Evolutionary conservation across 768 basidiomycete species (phyloP).

Genomic region (Russula abietina): DNA sequence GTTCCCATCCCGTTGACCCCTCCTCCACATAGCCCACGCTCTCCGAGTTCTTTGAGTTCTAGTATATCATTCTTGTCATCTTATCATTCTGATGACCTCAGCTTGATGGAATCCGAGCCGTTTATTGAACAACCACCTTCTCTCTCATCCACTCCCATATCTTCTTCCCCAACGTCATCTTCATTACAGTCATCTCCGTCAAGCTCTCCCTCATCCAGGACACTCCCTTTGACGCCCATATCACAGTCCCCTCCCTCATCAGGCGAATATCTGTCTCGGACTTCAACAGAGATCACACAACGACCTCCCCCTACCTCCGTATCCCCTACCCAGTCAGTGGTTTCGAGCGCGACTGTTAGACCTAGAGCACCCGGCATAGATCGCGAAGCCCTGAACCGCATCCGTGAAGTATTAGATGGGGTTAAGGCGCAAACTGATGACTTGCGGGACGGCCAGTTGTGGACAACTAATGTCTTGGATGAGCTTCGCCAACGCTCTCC

Average conservation of each 20-base stretch:
- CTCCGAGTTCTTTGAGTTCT: constrained; percentile 36
- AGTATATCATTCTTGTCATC: constrained; percentile 45
- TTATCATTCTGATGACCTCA: constrained; percentile 70
- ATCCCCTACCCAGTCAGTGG: constrained; percentile 33
- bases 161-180: constrained; percentile 36
- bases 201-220: constrained; percentile 12
- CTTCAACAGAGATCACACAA: constrained; percentile 27
- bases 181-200: constrained; percentile 33
- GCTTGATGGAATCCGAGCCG: constrained; percentile 38
- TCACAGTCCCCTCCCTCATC: constrained; percentile 24
- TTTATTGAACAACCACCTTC: constrained; percentile 23
- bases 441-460: constrained; percentile 56
- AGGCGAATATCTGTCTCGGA: constrained; percentile 36
- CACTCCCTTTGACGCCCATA: constrained; percentile 15
- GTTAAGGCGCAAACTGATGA: constrained; percentile 55
- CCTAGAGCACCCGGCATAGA: constrained; percentile 31
- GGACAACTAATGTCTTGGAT: constrained; percentile 56
- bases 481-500: constrained; percentile 45
- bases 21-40: constrained; percentile 38
- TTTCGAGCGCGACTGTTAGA: constrained; percentile 35
- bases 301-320: constrained; percentile 28
- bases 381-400: constrained; percentile 35
- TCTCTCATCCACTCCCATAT: constrained; percentile 6
- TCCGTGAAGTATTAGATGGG: constrained; percentile 49
- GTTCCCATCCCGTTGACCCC: constrained; percentile 39